Conservation (phyloP, 441 rosid genomes). For the Gossypium laxum region DNA sequence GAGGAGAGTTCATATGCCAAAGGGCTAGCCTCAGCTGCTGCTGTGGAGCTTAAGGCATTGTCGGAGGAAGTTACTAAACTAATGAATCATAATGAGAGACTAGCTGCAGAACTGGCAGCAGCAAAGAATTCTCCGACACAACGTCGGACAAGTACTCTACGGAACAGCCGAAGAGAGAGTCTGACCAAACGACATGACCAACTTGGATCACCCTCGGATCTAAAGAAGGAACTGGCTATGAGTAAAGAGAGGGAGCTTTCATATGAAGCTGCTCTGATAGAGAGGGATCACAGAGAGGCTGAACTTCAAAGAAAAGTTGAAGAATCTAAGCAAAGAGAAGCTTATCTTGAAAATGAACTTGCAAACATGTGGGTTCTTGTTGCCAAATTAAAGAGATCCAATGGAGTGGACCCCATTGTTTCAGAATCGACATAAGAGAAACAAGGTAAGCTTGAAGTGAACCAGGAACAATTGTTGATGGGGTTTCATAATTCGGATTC, state of each 20-base stretch:
- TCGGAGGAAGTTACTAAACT: constrained; percentile 92
- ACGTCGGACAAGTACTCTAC: constrained; percentile 40
- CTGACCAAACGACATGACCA: constrained; percentile 51
- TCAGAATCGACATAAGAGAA: constrained; percentile 29
- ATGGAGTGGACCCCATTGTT: constrained; percentile 35
- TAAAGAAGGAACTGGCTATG: constrained; percentile 62
- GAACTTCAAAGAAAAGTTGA: constrained; percentile 64
- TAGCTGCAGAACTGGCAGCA: constrained; percentile 53
- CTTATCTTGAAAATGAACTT: constrained; percentile 85
- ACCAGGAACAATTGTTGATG: constrained; percentile 15
- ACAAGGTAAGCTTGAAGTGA: neutral
- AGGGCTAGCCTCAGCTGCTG: constrained; percentile 94
- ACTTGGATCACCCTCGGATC: constrained; percentile 40
- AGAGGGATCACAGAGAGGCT: constrained; percentile 61
- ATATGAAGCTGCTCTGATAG: constrained; percentile 54
- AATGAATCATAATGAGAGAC: constrained; percentile 71
- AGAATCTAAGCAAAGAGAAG: constrained; percentile 89
- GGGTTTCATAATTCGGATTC: constrained; percentile 5
- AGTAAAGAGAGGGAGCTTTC: constrained; percentile 65
- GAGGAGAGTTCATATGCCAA: constrained; percentile 92
- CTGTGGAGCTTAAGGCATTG: constrained; percentile 87
- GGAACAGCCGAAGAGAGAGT: constrained; percentile 60
- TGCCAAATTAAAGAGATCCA: constrained; percentile 67
- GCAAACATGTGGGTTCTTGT: constrained; percentile 99
- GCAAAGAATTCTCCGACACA: constrained; percentile 44